A percentile compares a stretch with the other conserved stretches of the same genome.
These are phyloP conservation scores for Ogataea sp. DNA, from an alignment of 805 yeast genomes.

Conservation along the genomic window DNA sequence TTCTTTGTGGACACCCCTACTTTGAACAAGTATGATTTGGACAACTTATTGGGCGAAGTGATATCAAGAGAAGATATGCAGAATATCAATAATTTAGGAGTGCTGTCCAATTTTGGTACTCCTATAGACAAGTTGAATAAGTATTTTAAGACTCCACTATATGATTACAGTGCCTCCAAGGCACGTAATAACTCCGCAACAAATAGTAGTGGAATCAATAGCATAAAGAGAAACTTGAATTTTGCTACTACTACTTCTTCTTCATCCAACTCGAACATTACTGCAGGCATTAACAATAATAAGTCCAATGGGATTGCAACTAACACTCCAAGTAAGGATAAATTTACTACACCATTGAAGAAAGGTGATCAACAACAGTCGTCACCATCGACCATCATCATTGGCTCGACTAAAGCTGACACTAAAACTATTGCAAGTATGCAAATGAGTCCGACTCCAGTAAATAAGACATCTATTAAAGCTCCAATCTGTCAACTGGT, in stretches of 20 bases:
- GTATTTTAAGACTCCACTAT: conserved; percentile 14
- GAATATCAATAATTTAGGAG: not conserved
- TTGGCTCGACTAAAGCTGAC: conserved; percentile 15
- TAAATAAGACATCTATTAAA: conserved; percentile 19
- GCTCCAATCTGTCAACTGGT: conserved; percentile 20
- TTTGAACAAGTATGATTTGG: conserved; percentile 11
- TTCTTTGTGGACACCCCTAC: conserved; percentile 15
- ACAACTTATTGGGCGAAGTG: not conserved
- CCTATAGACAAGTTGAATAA: conserved; percentile 6
- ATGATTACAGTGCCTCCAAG: conserved; percentile 7
- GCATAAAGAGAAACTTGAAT: conserved; percentile 10
- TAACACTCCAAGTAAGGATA: conserved; percentile 10
- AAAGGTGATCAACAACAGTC: conserved; percentile 14
- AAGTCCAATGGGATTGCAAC: no score
- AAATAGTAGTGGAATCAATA: conserved; percentile 8
- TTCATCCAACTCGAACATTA: no score
- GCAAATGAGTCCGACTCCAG: conserved; percentile 25
- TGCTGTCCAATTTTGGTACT: conserved; percentile 9
- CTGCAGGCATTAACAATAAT: no score
- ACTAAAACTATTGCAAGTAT: not conserved
- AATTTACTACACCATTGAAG: conserved; percentile 16
- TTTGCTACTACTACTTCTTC: conserved; percentile 3
- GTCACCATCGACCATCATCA: conserved; percentile 26
- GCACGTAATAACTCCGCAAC: conserved; percentile 8
- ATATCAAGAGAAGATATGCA: not conserved